These are phyloP conservation scores for Taphrina pruni DNA, from an alignment of 1,139 yeast species.

Conservation along the genomic window DNA sequence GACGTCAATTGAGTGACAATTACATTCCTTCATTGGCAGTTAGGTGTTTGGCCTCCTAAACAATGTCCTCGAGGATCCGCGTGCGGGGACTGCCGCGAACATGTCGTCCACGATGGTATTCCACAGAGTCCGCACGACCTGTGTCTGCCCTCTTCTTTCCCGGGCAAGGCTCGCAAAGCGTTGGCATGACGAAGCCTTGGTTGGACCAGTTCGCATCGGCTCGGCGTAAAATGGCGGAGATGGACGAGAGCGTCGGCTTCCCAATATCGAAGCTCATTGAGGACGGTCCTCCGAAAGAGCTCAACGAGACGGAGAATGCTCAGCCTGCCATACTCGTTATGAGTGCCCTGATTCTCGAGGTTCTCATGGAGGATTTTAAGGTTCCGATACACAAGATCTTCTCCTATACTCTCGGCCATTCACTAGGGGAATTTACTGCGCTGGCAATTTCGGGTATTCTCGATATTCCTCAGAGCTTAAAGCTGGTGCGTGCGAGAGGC, in stretches of 20 bases:
- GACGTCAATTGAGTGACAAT: too few species aligned
- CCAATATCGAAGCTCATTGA: constrained; percentile 48
- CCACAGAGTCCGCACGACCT: not conserved
- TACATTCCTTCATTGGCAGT: too few species aligned
- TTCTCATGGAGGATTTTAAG: constrained; percentile 50
- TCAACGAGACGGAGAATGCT: constrained; percentile 59
- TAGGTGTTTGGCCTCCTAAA: too few species aligned
- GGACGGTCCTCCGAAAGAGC: constrained; percentile 41
- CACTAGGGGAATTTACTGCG: constrained; percentile 68
- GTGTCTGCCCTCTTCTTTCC: constrained; percentile 49
- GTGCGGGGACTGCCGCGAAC: not conserved
- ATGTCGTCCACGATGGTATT: not conserved
- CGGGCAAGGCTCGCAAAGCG: constrained; percentile 55
- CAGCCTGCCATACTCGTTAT: constrained; percentile 67
- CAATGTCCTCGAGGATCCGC: not conserved
- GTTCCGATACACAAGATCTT: constrained; percentile 38
- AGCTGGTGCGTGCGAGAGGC: constrained; percentile 61
- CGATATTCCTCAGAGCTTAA: constrained; percentile 56
- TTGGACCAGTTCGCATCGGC: constrained; percentile 46
- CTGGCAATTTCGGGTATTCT: constrained; percentile 57
- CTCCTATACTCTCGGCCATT: constrained; percentile 60
- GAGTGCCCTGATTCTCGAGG: constrained; percentile 54
- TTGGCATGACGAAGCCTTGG: constrained; percentile 52
- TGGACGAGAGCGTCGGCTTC: constrained; percentile 50
- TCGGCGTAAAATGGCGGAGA: constrained; percentile 50